A percentile compares a stretch with the other conserved stretches of the same genome.
These are phyloP conservation scores for Breynia disticha DNA, from an alignment of 441 rosid genomes.

Conservation along the genomic window DNA sequence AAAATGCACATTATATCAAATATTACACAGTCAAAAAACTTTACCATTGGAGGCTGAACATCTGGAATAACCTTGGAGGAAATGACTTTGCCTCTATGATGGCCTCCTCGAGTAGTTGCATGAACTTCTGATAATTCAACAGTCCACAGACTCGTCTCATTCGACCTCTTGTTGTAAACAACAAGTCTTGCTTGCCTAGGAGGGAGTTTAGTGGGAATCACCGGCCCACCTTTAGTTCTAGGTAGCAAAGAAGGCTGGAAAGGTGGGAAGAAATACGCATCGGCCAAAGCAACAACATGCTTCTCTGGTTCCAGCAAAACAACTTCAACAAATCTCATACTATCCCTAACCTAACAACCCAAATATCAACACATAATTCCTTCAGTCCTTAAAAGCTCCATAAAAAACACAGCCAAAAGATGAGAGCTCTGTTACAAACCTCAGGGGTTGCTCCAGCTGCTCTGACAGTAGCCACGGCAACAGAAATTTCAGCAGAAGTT, in stretches of 20 bases:
- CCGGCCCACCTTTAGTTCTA: conserved; percentile 64
- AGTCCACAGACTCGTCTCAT: conserved; percentile 71
- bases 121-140: conserved; percentile 80
- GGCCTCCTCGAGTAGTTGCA: conserved; percentile 77
- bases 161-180: conserved; percentile 70
- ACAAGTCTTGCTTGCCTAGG: conserved; percentile 70
- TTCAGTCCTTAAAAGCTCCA: neutral
- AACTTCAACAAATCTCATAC: conserved; percentile 86
- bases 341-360: conserved; percentile 62
- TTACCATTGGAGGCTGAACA: conserved; percentile 88
- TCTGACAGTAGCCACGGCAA: conserved; percentile 80
- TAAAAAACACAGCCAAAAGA: neutral
- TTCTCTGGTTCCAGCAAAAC: conserved; percentile 70
- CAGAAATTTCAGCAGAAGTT: conserved; percentile 70
- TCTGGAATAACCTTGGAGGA: conserved; percentile 63
- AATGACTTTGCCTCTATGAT: conserved; percentile 78
- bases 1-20: neutral
- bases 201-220: conserved; percentile 75
- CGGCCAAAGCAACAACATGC: conserved; percentile 71
- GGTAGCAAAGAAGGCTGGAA: conserved; percentile 80
- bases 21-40: too few species aligned
- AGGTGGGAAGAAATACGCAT: conserved; percentile 90
- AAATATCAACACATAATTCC: neutral
- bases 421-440: conserved; percentile 23
- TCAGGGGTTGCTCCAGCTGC: conserved; percentile 87